Evolutionary conservation across 176 grass and related monocot genomes (phyloP).

Genomic region (Musa acuminata): DNA sequence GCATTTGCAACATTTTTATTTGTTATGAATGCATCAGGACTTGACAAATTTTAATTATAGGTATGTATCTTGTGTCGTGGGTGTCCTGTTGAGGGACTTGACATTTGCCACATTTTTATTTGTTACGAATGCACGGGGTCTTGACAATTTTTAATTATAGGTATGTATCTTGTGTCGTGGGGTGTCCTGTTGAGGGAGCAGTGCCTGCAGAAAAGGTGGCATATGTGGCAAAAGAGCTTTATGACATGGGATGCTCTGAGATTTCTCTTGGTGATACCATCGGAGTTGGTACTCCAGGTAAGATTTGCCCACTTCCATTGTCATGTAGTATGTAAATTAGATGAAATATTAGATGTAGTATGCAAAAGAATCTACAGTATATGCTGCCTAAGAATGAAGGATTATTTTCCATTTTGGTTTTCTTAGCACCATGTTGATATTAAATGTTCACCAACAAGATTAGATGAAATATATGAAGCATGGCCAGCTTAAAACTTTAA

Average conservation of each 20-base stretch:
- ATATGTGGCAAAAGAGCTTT: conserved; percentile 85
- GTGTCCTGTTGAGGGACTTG: no score
- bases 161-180: conserved; percentile 79
- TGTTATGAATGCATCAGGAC: not conserved
- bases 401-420: not conserved
- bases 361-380: not conserved
- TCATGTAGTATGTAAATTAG: no score
- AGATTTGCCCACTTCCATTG: not conserved
- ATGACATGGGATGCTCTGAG: conserved; percentile 92
- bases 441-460: not conserved
- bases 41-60: no score
- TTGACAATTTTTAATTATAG: conserved; percentile 15
- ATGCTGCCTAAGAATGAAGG: not conserved
- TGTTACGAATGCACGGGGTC: not conserved
- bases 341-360: no score
- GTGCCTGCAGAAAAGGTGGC: conserved; percentile 72
- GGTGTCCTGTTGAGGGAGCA: conserved; percentile 72
- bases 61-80: no score
- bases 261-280: conserved; percentile 96
- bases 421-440: not conserved
- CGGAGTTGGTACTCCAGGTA: conserved; percentile 91
- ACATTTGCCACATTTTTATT: no score
- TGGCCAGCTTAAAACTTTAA: not conserved
- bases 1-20: not conserved
- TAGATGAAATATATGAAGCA: not conserved